phyloP scores from a whole-genome alignment of 495 filamentous ascomycete genomes.

The Daldinia decipiens region DNA sequence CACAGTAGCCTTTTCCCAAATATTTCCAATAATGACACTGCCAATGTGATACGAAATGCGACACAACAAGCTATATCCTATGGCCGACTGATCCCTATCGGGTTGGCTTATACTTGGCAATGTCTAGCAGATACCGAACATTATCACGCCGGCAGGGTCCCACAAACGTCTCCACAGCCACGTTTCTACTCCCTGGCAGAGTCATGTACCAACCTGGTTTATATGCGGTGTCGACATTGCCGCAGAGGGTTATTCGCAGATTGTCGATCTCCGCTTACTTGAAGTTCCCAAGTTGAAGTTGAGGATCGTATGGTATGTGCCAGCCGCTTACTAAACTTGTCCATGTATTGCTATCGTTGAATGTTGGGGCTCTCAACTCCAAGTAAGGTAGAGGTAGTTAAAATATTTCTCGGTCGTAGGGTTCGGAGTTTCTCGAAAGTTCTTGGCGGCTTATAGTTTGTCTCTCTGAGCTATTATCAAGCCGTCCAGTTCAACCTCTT shows the following conservation, averaged over 20 bases:
- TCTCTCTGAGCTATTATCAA: too few relatives aligned
- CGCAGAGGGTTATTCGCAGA: conserved; percentile 7
- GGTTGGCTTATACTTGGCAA: background rate
- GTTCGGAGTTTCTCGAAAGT: too few relatives aligned
- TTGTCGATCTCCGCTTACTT: background rate
- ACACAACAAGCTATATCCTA: background rate
- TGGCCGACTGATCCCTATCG: conserved; percentile 2
- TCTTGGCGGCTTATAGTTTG: too few relatives aligned
- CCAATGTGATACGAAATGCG: background rate
- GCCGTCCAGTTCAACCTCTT: too few relatives aligned
- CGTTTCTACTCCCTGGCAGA: conserved; percentile 1
- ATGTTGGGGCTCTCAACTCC: too few relatives aligned
- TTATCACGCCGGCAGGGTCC: background rate
- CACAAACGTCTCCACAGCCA: background rate
- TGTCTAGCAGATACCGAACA: conserved; percentile 3
- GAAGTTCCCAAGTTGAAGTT: too few relatives aligned
- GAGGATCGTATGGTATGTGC: too few relatives aligned
- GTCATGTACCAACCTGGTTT: background rate
- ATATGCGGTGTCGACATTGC: conserved; percentile 5
- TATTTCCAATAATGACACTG: background rate
- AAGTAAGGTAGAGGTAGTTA: too few relatives aligned
- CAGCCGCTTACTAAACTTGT: too few relatives aligned
- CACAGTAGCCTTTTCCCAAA: background rate
- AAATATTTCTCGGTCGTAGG: too few relatives aligned
- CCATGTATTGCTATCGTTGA: too few relatives aligned